A percentile compares a stretch with the other conserved stretches of the same genome.
Conservation (phyloP, 2,329 filamentous ascomycete genomes). For the Xenosphaeropsis pyriputrescens region DNA sequence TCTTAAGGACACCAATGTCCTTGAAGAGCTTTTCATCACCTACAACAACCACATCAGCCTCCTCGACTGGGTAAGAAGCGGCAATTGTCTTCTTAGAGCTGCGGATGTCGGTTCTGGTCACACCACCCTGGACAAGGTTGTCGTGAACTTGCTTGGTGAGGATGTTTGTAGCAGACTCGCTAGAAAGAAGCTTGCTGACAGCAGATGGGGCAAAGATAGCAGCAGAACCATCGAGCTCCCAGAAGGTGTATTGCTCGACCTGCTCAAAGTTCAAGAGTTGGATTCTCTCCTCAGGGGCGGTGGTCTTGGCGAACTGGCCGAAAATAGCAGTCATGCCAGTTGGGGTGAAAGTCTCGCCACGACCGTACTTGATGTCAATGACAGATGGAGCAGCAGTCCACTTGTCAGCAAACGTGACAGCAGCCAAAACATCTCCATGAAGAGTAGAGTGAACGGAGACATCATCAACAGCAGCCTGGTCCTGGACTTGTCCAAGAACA, state of each 20-base stretch:
- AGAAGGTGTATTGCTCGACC: conserved; percentile 81
- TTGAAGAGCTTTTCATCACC: conserved; percentile 69
- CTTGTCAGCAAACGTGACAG: conserved; percentile 64
- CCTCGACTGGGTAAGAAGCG: conserved; percentile 65
- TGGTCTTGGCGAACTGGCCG: conserved; percentile 30
- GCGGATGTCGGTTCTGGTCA: conserved; percentile 72
- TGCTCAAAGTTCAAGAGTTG: conserved; percentile 37
- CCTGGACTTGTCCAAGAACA: conserved; percentile 78
- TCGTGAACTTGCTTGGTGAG: conserved; percentile 46
- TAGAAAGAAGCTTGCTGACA: conserved; percentile 47
- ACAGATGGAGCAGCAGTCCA: conserved; percentile 49
- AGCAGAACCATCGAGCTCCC: conserved; percentile 69
- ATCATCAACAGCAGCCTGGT: conserved; percentile 60
- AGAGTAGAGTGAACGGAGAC: conserved; percentile 67
- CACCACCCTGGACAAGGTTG: conserved; percentile 60
- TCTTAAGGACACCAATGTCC: conserved; percentile 59
- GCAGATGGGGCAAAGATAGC: conserved; percentile 49
- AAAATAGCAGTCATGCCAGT: conserved; percentile 35
- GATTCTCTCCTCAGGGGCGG: conserved; percentile 8
- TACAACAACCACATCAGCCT: conserved; percentile 67
- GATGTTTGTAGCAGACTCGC: conserved; percentile 52
- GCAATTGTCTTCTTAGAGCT: conserved; percentile 73
- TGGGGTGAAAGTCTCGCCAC: conserved; percentile 42
- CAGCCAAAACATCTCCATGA: conserved; percentile 81
- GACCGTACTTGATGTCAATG: conserved; percentile 80